Percentiles rank a stretch among this genome's conserved stretches.
These are phyloP conservation scores for Umbilicaria muhlenbergii DNA, from an alignment of 495 filamentous ascomycete genomes.

Conservation along the genomic window DNA sequence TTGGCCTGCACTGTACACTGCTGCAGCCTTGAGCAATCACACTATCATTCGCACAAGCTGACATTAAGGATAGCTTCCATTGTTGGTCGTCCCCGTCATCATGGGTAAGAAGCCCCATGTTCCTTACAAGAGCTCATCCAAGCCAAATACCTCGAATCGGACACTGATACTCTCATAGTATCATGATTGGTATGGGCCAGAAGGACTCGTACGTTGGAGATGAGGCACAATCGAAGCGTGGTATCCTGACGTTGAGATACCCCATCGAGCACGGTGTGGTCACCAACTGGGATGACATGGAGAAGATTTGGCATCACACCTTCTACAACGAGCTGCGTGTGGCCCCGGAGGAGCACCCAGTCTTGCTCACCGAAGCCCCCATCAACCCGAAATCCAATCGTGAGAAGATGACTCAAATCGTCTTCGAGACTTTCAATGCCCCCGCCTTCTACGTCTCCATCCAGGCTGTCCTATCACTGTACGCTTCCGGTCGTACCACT, in stretches of 20 bases:
- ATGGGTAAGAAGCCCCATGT: slow-evolving; percentile 62
- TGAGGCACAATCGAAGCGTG: slow-evolving; percentile 99
- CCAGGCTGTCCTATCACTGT: slow-evolving; percentile 97
- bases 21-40: neutral
- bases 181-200: slow-evolving; percentile 99
- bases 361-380: slow-evolving; percentile 95
- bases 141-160: neutral
- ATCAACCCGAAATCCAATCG: slow-evolving; percentile 99
- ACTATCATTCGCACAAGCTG: slow-evolving; percentile 5
- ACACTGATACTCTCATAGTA: slow-evolving; percentile 44
- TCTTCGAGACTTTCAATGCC: slow-evolving; percentile 99
- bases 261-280: slow-evolving; percentile 99
- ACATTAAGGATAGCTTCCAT: slow-evolving; percentile 61
- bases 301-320: slow-evolving; percentile 99
- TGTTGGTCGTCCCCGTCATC: slow-evolving; percentile 97
- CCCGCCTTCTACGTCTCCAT: slow-evolving; percentile 99
- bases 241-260: slow-evolving; percentile 98
- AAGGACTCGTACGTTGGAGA: slow-evolving; percentile 99
- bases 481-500: slow-evolving; percentile 99
- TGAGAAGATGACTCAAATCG: slow-evolving; percentile 99
- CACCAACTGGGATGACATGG: slow-evolving; percentile 99
- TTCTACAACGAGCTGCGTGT: slow-evolving; percentile 99
- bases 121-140: slow-evolving; percentile 9
- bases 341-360: slow-evolving; percentile 98
- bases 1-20: neutral